Evolutionary conservation across 2,329 filamentous ascomycete genomes (phyloP).

Genomic region (Epichloe glyceriae): DNA sequence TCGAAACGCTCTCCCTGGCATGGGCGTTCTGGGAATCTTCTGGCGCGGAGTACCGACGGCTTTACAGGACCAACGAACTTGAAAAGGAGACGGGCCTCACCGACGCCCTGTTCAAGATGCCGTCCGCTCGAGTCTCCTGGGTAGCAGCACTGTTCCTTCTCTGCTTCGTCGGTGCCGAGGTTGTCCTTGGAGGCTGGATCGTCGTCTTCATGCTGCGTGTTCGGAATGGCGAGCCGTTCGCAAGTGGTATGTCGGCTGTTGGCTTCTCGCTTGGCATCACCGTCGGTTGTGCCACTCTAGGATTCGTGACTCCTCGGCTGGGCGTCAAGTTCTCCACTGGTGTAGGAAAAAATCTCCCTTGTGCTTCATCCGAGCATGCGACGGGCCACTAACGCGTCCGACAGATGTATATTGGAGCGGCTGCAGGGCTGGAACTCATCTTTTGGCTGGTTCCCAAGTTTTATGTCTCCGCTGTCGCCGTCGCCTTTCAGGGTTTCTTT

Average conservation of each 20-base stretch:
- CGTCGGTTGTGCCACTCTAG: conserved; percentile 50
- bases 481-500: conserved; percentile 60
- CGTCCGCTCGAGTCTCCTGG: conserved; percentile 47
- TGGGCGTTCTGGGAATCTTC: conserved; percentile 45
- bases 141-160: conserved; percentile 60
- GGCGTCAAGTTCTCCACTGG: conserved; percentile 55
- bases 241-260: conserved; percentile 56
- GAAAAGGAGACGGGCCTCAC: conserved; percentile 6
- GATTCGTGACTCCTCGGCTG: conserved; percentile 56
- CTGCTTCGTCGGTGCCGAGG: conserved; percentile 54
- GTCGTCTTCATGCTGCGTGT: conserved; percentile 68
- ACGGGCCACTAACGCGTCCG: conserved; percentile 22
- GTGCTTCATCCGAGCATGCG: background rate
- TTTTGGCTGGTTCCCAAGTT: conserved; percentile 48
- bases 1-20: conserved; percentile 38
- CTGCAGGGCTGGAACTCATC: conserved; percentile 49
- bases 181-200: conserved; percentile 66
- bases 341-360: conserved; percentile 1
- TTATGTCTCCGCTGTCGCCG: conserved; percentile 41
- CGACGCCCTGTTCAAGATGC: conserved; percentile 27
- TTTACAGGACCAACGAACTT: conserved; percentile 6
- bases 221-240: conserved; percentile 49
- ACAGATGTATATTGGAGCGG: conserved; percentile 50
- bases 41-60: conserved; percentile 9
- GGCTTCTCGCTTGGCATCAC: conserved; percentile 72